Base-by-base conservation (phyloP, 306 rosid genomes). In the Fragaria nilgerrensis region DNA sequence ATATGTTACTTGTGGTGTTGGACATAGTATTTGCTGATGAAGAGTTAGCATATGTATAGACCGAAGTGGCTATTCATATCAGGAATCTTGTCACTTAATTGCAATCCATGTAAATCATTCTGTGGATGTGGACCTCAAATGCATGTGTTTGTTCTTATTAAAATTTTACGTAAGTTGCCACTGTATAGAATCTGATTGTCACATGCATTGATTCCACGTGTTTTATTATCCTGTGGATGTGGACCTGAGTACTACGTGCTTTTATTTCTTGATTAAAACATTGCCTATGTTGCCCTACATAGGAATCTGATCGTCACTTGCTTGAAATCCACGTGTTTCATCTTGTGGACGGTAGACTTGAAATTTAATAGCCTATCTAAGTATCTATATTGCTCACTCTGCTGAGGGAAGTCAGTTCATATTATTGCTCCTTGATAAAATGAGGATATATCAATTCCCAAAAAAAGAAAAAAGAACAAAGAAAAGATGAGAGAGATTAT, bases 311-410 rank as follows among this genome's bases (percentile, higher is more conserved):
- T 58, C 37, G 43, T 58, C 27, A 23, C 77, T 41, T 27, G 9
- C 19, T 34, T 56, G 53, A 73, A 39, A 9, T 43, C 70, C 78
- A 74, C 43, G 59, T 44, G 78, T 44, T 43, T 74, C 59, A 27
- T 61, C 56, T 19, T 17, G 11, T 44, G 78, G 70, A 61, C 1
- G 23, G 23, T 32, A 20, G 43, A 29, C 13, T 25, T 7, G 69
- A 64, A 34, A 32, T 64, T 16, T 64, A 34, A 16, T 27, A 16
- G 14, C 22, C 25, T 32, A 16, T 63, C n/a, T n/a, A n/a, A n/a
- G n/a, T n/a, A n/a, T n/a, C n/a, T 64, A 17, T 34, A 34, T 2
- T 64, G 69, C 36, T 64, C 48, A 29, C 7, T 47, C 73, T 47
- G 37, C 15, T 32, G 56, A 66, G 19, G 67, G 56, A 19, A 63